phyloP scores from a whole-genome alignment of 1,139 yeast genomes.

The Yamadazyma buinensis region DNA sequence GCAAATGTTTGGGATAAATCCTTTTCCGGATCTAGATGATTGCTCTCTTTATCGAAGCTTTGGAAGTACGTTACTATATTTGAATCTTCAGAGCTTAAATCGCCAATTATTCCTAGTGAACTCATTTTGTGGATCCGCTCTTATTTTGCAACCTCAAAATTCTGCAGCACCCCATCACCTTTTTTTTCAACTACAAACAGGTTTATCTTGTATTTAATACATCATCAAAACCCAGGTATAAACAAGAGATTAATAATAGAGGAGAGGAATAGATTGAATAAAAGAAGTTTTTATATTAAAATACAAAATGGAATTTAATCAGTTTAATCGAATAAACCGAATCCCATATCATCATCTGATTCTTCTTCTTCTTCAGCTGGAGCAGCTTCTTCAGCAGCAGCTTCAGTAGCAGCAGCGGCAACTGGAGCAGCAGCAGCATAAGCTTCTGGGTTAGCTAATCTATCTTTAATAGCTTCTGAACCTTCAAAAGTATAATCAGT shows the following conservation, averaged over 20 bases:
- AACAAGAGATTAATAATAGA: too few relatives aligned
- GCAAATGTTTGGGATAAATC: constrained; percentile 18
- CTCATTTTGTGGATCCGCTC: constrained; percentile 3
- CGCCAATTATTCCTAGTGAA: constrained; percentile 2
- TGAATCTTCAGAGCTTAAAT: constrained; percentile 13
- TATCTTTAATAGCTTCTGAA: constrained; percentile 98
- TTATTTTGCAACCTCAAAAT: constrained; percentile 5
- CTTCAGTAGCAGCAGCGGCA: constrained; percentile 82
- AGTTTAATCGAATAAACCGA: constrained; percentile 83
- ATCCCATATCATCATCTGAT: constrained; percentile 83
- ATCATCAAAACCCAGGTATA: too few relatives aligned
- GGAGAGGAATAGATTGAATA: not conserved
- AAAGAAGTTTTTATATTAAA: constrained; percentile 7
- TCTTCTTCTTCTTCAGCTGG: constrained; percentile 73
- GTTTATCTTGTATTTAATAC: too few relatives aligned
- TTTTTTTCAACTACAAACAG: too few relatives aligned
- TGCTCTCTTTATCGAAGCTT: constrained; percentile 7
- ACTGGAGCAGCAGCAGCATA: constrained; percentile 99
- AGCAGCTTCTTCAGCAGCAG: constrained; percentile 59
- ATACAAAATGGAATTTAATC: constrained; percentile 7
- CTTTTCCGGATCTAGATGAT: constrained; percentile 10
- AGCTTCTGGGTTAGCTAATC: constrained; percentile 77
- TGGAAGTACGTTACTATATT: constrained; percentile 13
- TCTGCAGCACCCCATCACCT: too few relatives aligned
- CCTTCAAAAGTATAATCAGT: constrained; percentile 99